A percentile compares a stretch with the other conserved stretches of the same genome.
phyloP scores from a whole-genome alignment of 345 rosid species.

The Citrus glauca region DNA sequence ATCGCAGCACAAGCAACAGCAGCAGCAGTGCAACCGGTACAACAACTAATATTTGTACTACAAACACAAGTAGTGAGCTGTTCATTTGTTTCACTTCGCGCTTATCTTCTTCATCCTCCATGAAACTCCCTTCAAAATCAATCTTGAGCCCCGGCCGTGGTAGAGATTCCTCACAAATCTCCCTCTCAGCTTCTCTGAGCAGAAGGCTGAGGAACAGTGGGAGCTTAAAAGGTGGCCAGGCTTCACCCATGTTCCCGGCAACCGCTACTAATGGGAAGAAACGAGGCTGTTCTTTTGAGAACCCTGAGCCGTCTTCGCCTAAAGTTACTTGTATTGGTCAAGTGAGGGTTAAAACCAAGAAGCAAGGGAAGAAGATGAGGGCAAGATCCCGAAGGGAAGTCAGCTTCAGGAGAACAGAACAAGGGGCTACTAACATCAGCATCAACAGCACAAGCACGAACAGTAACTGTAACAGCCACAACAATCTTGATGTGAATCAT shows the following conservation, averaged over 20 bases:
- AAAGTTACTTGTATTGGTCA: slow-evolving; percentile 98
- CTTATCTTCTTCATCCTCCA: slow-evolving; percentile 81
- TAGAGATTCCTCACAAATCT: slow-evolving; percentile 62
- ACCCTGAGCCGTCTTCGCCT: slow-evolving; percentile 89
- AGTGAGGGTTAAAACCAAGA: slow-evolving; percentile 95
- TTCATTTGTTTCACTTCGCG: slow-evolving; percentile 88
- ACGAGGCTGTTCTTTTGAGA: slow-evolving; percentile 61
- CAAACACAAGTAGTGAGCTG: slow-evolving; percentile 43
- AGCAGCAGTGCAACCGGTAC: slow-evolving; percentile 22
- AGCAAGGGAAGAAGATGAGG: slow-evolving; percentile 71
- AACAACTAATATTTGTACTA: background rate
- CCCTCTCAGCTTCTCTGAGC: slow-evolving; percentile 78
- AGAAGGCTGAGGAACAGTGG: slow-evolving; percentile 67
- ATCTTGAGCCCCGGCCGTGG: slow-evolving; percentile 70
- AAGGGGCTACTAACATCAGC: background rate
- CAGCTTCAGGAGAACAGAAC: slow-evolving; percentile 61
- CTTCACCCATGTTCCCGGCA: slow-evolving; percentile 85
- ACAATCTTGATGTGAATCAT: slow-evolving; percentile 12
- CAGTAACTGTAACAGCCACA: background rate
- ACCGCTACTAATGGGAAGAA: slow-evolving; percentile 38
- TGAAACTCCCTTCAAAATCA: slow-evolving; percentile 79
- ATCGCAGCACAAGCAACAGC: slow-evolving; percentile 51
- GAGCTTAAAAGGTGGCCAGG: slow-evolving; percentile 69
- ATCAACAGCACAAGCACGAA: background rate
- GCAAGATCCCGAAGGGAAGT: slow-evolving; percentile 67